phyloP scores from a whole-genome alignment of 148 eudicot genomes.

The Camellia lanceoleosa region DNA sequence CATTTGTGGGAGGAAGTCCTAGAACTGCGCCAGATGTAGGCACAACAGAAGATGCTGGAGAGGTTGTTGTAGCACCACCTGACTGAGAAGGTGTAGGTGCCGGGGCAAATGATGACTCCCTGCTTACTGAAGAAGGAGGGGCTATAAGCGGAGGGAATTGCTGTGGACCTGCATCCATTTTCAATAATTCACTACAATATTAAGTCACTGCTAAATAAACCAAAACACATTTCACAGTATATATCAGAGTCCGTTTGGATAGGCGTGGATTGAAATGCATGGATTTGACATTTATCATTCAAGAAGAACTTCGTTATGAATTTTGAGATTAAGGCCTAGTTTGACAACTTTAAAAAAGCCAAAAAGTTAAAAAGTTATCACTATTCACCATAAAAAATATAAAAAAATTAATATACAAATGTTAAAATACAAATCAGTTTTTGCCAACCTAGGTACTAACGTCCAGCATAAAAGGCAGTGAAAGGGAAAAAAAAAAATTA shows the following conservation, averaged over 20 bases:
- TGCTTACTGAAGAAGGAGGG: slow-evolving; percentile 63
- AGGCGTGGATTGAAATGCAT: too few species aligned
- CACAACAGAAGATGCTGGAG: slow-evolving; percentile 29
- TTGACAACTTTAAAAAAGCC: too few species aligned
- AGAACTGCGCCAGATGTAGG: slow-evolving; percentile 54
- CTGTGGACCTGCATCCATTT: slow-evolving; percentile 57
- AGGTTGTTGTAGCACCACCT: slow-evolving; percentile 35
- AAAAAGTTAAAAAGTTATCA: too few species aligned
- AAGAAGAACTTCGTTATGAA: too few species aligned
- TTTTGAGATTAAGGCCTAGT: too few species aligned
- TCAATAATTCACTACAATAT: slow-evolving; percentile 2
- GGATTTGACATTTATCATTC: too few species aligned
- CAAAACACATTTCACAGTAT: background rate
- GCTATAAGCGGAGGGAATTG: slow-evolving; percentile 66
- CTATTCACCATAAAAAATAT: too few species aligned
- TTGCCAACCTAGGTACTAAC: too few species aligned
- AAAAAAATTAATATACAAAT: too few species aligned
- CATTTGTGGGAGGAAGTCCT: slow-evolving; percentile 56
- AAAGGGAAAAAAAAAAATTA: too few species aligned
- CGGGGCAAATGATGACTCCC: slow-evolving; percentile 59
- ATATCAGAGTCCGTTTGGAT: background rate
- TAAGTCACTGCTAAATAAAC: background rate
- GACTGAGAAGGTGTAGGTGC: slow-evolving; percentile 67
- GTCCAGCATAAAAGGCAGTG: too few species aligned
- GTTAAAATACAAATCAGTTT: too few species aligned